These are phyloP conservation scores for Cutaneotrichosporon cyanovorans DNA, from an alignment of 1,284 basidiomycete genomes.

Conservation along the genomic window DNA sequence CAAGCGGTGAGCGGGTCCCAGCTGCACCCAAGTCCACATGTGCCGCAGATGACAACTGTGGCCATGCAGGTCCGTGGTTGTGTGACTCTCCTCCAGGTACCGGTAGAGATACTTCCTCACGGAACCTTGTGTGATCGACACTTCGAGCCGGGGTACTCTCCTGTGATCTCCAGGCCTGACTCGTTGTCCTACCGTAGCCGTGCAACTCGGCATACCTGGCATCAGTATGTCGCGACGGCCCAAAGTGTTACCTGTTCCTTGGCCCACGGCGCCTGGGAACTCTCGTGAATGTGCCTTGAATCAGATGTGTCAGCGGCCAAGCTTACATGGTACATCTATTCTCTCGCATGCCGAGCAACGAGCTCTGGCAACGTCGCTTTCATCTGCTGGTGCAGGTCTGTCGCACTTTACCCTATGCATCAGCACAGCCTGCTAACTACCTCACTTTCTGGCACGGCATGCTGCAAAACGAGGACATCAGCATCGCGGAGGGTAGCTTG, in stretches of 20 bases:
- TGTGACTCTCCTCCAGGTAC: too few species aligned
- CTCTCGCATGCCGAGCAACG: not conserved
- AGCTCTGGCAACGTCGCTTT: not conserved
- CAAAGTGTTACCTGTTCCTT: not conserved
- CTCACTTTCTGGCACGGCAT: not conserved
- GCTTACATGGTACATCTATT: conserved; percentile 1
- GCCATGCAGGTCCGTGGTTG: not conserved
- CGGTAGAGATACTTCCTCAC: not conserved
- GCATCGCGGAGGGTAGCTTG: not conserved
- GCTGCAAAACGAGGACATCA: too few species aligned
- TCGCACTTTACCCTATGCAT: not conserved
- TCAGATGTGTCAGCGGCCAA: not conserved
- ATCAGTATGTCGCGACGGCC: too few species aligned
- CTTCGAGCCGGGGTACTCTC: not conserved
- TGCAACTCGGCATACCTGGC: not conserved
- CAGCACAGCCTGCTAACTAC: not conserved
- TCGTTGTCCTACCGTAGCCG: not conserved
- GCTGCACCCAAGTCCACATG: not conserved
- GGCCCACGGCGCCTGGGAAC: not conserved
- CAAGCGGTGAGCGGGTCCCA: not conserved
- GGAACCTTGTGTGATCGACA: not conserved
- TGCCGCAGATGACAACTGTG: not conserved
- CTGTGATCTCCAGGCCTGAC: not conserved
- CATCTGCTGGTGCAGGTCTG: not conserved
- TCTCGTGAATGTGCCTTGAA: not conserved